Percentiles rank a stretch among this genome's conserved stretches.
Conservation (phyloP, 495 filamentous ascomycete species). For the Massariosphaeria phaeospora region DNA sequence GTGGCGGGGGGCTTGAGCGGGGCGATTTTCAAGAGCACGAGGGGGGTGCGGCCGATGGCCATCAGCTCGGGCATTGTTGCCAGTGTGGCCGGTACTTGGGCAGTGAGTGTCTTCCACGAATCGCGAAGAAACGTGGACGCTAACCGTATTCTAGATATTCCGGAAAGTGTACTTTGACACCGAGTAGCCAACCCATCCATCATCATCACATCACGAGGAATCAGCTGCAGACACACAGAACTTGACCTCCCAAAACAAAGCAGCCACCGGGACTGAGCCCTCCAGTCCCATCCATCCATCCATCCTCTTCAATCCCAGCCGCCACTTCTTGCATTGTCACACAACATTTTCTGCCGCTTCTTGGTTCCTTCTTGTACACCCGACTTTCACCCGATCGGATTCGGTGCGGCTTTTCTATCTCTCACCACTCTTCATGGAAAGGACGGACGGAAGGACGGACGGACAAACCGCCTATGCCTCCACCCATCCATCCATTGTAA, state of each 20-base stretch:
- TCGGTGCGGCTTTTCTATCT: no score
- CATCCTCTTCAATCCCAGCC: background rate
- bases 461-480: no score
- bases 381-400: no score
- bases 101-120: slow-evolving; percentile 49
- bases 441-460: no score
- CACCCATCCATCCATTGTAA: no score
- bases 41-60: slow-evolving; percentile 83
- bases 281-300: background rate
- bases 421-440: no score
- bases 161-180: slow-evolving; percentile 23
- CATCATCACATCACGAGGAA: no score
- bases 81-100: slow-evolving; percentile 77
- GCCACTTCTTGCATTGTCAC: background rate
- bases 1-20: slow-evolving; percentile 79
- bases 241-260: background rate
- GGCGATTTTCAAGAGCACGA: slow-evolving; percentile 92
- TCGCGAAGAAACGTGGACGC: background rate
- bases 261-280: background rate
- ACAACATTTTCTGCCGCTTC: background rate
- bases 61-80: slow-evolving; percentile 87
- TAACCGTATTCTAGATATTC: slow-evolving; percentile 5
- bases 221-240: no score
- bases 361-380: no score
- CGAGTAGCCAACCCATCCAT: slow-evolving; percentile 15